Conservation (phyloP, 805 yeast genomes). For the Metschnikowia hibisci region DNA sequence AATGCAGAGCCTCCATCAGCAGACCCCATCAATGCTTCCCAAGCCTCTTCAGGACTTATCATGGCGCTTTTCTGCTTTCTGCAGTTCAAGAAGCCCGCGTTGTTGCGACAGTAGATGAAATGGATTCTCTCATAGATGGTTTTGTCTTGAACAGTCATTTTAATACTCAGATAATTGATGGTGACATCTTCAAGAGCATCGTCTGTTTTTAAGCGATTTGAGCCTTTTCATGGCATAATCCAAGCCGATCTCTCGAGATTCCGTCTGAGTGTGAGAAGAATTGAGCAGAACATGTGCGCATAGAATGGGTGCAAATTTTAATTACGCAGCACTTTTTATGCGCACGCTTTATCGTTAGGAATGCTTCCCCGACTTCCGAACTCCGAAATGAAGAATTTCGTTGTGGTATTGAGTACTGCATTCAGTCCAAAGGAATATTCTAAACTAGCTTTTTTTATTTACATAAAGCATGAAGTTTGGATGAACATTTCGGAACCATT, state of each 20-base stretch:
- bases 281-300: constrained; percentile 1
- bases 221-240: background rate
- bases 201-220: too few relatives aligned
- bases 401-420: too few relatives aligned
- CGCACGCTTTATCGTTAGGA: background rate
- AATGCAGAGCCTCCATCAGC: background rate
- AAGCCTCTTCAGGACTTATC: constrained; percentile 5
- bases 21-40: constrained; percentile 7
- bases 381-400: too few relatives aligned
- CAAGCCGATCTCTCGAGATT: background rate
- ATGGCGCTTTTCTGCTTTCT: constrained; percentile 12
- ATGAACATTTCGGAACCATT: too few relatives aligned
- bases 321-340: background rate
- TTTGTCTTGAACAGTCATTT: constrained; percentile 17
- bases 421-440: too few relatives aligned
- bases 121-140: constrained; percentile 28
- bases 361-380: too few relatives aligned
- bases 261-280: too few relatives aligned
- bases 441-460: too few relatives aligned
- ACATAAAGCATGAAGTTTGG: too few relatives aligned
- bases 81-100: constrained; percentile 14
- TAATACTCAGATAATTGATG: background rate
- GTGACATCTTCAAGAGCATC: background rate
- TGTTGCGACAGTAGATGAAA: constrained; percentile 25
- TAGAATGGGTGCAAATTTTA: background rate